Percentiles rank a stretch among this genome's conserved stretches.
These are phyloP conservation scores for Mucor sp. DNA, from an alignment of 371 early-diverging fungal species.

Conservation along the genomic window DNA sequence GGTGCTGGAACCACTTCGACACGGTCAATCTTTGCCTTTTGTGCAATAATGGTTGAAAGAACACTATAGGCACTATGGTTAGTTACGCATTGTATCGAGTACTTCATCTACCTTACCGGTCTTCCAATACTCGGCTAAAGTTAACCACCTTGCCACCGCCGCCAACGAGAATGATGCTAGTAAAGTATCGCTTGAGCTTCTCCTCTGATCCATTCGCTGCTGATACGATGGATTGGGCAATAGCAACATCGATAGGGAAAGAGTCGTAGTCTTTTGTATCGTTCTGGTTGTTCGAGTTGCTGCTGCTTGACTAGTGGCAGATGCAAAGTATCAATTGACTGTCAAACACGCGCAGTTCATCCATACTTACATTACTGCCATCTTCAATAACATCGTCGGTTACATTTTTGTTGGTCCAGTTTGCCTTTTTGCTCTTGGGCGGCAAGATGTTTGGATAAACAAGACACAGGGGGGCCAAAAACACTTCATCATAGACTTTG, in stretches of 20 bases:
- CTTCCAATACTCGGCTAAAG: slow-evolving; percentile 71
- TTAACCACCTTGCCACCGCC: slow-evolving; percentile 83
- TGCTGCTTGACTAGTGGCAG: background rate
- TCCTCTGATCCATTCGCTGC: slow-evolving; percentile 72
- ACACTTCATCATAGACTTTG: slow-evolving; percentile 87
- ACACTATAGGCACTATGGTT: slow-evolving; percentile 17
- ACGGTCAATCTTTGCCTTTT: slow-evolving; percentile 57
- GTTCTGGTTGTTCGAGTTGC: background rate
- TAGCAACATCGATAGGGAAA: slow-evolving; percentile 76
- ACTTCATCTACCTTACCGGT: slow-evolving; percentile 46
- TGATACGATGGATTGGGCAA: slow-evolving; percentile 70
- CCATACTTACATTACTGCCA: slow-evolving; percentile 24
- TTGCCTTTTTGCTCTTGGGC: slow-evolving; percentile 19
- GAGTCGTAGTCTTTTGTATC: slow-evolving; percentile 4
- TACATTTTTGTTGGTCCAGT: slow-evolving; percentile 27
- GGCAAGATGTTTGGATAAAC: slow-evolving; percentile 60
- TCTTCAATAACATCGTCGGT: slow-evolving; percentile 45
- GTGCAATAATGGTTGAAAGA: slow-evolving; percentile 40
- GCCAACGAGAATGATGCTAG: slow-evolving; percentile 80
- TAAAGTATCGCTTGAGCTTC: slow-evolving; percentile 69
- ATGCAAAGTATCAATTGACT: background rate
- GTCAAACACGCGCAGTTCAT: background rate
- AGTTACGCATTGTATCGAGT: background rate
- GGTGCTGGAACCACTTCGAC: slow-evolving; percentile 81
- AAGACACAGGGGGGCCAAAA: slow-evolving; percentile 72